Evolutionary conservation across 2,329 filamentous ascomycete species (phyloP), one percentile per base, ranked within the genome.

Genomic region (Elsinoe fawcettii): DNA sequence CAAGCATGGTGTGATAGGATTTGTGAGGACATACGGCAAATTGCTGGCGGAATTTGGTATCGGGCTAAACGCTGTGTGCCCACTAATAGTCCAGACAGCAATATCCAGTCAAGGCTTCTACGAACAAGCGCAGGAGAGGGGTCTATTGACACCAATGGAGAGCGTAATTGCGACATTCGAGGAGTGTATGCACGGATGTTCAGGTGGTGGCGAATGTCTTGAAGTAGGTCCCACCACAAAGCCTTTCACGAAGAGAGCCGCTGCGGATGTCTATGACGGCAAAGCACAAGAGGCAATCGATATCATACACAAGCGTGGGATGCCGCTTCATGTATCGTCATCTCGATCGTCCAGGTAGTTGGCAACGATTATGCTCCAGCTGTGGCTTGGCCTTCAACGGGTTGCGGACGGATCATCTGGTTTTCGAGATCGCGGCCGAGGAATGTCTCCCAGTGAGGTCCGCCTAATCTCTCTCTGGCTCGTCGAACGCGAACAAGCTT

Each of bases 401-500:
- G 34, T 3, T 37, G 9, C 9, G 9, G 34, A 14, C 9, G 34
- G 14, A 37, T 37, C 14, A 37, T 37, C 34, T 37, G 34, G 14
- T 4, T 37, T 14, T 37, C 9, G 9, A 56, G 41, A 8, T 39
- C 54, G 3, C 22, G 37, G 16, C 67, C 67, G n/a, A 68, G 60
- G 56, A 68, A 71, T 6, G 60, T 60, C 7, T 67, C 63, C 69
- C 69, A 71, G 30, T 66, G 61, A 27, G 44, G 46, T 2, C 69
- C 69, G 6, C 69, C 69, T 53, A 63, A 34, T 30, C 60, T 58
- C 61, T 77, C 75, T 53, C 75, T 65, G 16, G 74, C 66, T 22
- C 75, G 64, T 47, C 75, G 66, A 55, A 76, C 73, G 37, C 76
- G 61, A 0, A 77, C 75, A 2, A 78, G 64, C 58, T 75, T 74